Conservation (phyloP, 139 green algal species). For the Tetraselmis chui region DNA sequence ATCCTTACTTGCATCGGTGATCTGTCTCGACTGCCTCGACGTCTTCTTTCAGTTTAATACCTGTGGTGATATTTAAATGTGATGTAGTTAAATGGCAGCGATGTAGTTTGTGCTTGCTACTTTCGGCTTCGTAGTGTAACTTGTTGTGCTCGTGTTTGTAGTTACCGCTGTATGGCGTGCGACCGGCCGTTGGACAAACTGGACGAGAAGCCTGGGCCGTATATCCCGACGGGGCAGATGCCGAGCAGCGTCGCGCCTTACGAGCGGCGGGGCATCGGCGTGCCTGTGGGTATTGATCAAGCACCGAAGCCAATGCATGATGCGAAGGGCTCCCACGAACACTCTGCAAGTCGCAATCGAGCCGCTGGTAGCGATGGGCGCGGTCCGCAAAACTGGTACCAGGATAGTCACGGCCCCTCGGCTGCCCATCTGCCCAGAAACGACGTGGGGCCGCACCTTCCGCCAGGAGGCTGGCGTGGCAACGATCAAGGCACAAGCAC, state of each 20-base stretch:
- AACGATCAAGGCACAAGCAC: not conserved
- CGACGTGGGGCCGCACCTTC: constrained; percentile 44
- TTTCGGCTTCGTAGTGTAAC: no score
- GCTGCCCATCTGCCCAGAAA: constrained; percentile 29
- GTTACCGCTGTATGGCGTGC: constrained; percentile 46
- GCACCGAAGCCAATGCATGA: not conserved
- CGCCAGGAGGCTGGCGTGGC: constrained; percentile 40
- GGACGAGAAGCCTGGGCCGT: constrained; percentile 29
- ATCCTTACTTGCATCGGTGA: no score
- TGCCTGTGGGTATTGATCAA: not conserved
- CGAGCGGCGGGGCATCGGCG: not conserved
- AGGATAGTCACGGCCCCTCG: constrained; percentile 17
- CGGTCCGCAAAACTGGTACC: constrained; percentile 23
- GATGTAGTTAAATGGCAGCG: no score
- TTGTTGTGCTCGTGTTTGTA: constrained; percentile 1
- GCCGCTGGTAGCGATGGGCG: not conserved
- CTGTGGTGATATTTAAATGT: no score
- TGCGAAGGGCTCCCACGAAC: not conserved
- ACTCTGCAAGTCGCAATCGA: not conserved
- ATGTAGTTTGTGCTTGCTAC: no score
- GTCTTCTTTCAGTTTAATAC: no score
- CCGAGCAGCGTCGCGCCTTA: not conserved
- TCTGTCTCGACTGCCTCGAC: no score
- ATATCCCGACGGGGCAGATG: constrained; percentile 36
- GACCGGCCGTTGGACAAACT: constrained; percentile 50